Percentiles rank a stretch among this genome's conserved stretches.
phyloP scores from a whole-genome alignment of 2,329 filamentous ascomycete genomes.

The Talaromyces sp. region DNA sequence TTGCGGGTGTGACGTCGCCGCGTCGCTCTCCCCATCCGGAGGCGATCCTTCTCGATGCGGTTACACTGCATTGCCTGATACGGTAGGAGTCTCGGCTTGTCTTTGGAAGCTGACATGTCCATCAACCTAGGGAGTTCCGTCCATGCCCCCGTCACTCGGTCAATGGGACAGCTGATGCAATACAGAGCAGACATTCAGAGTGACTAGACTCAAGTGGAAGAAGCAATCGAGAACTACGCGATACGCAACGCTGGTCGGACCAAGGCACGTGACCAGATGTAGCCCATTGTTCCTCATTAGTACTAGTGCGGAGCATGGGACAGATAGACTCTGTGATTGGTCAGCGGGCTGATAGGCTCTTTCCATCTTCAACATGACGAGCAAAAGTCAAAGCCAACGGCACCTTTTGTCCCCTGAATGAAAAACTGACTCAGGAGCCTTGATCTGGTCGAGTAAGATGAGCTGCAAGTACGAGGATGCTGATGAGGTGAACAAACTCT shows the following conservation, averaged over 20 bases:
- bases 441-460: not conserved
- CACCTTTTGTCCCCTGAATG: not conserved
- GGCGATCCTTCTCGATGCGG: constrained; percentile 4
- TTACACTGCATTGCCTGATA: not conserved
- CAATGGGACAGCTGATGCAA: not conserved
- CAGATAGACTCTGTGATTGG: not conserved
- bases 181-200: not conserved
- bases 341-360: not conserved
- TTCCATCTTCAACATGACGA: not conserved
- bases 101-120: not conserved
- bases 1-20: constrained; percentile 10
- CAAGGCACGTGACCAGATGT: not conserved
- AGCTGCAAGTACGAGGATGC: not conserved
- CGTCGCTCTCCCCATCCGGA: constrained; percentile 7
- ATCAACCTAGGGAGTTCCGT: not conserved
- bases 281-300: not conserved
- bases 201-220: not conserved
- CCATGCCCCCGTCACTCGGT: too few species aligned
- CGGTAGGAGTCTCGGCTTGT: not conserved
- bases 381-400: not conserved
- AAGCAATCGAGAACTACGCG: not conserved
- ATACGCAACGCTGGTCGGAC: not conserved
- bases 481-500: constrained; percentile 2
- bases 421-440: not conserved
- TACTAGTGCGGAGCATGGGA: not conserved